phyloP scores from a whole-genome alignment of 257 asterid genomes.

The Apocynum venetum region DNA sequence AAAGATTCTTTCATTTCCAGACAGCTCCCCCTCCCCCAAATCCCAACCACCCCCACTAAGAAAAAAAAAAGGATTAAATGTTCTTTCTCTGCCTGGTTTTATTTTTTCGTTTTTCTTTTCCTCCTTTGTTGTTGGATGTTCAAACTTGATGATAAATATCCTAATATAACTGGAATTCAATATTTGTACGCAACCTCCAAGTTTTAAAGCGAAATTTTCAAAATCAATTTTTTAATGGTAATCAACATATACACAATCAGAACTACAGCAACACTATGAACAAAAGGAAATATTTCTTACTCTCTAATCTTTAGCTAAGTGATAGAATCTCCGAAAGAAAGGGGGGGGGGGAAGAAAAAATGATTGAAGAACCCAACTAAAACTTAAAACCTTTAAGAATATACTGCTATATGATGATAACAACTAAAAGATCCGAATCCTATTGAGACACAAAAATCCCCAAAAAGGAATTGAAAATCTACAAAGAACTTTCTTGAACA shows the following conservation, averaged over 20 bases:
- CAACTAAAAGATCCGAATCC: background rate
- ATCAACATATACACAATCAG: background rate
- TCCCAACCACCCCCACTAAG: too few species aligned
- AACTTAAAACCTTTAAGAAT: too few species aligned
- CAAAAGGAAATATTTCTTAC: background rate
- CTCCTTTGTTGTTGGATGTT: background rate
- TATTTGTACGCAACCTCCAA: background rate
- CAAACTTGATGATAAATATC: background rate
- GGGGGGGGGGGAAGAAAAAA: too few species aligned
- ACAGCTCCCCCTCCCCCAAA: background rate
- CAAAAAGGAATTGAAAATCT: background rate
- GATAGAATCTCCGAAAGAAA: background rate
- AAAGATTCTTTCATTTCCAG: background rate
- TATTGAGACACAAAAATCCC: too few species aligned
- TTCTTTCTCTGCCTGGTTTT: background rate
- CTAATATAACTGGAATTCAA: background rate
- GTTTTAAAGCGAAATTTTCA: background rate
- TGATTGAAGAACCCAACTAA: background rate
- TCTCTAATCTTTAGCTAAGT: background rate
- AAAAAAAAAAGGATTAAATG: background rate
- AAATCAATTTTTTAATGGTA: background rate
- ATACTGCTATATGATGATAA: background rate
- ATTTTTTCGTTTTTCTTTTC: background rate
- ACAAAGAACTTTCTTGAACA: background rate
- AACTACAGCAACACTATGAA: background rate